These are phyloP conservation scores for Fusarium circinatum DNA, from an alignment of 2,329 filamentous ascomycete genomes.

Conservation along the genomic window DNA sequence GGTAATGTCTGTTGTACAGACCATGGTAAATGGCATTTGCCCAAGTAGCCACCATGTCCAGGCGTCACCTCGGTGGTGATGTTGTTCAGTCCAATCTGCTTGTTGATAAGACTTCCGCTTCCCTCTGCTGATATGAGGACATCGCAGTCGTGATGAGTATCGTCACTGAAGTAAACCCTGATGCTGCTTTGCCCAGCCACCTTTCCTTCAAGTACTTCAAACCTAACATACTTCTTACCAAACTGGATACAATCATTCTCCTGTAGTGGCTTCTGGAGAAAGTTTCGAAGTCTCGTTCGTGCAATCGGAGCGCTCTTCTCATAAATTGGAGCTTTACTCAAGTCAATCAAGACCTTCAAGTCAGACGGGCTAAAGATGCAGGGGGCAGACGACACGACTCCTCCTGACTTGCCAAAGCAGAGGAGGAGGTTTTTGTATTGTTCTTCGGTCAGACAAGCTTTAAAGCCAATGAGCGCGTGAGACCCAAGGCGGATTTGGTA, in stretches of 20 bases:
- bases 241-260: rapidly evolving
- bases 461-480: neutral
- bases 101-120: neutral
- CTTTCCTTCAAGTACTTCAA: rapidly evolving
- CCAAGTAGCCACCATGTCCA: neutral
- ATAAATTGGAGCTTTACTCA: neutral
- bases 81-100: neutral
- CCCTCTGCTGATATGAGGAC: neutral
- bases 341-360: neutral
- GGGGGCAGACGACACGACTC: neutral
- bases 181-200: neutral
- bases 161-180: neutral
- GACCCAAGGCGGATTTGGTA: neutral
- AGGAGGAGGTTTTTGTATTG: neutral
- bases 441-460: neutral
- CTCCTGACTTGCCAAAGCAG: neutral
- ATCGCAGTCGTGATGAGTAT: neutral
- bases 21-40: neutral
- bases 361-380: neutral
- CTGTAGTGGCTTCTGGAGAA: neutral
- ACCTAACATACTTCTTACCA: neutral
- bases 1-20: neutral
- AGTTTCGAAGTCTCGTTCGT: neutral
- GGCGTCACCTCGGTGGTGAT: neutral
- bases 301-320: neutral